phyloP scores from a whole-genome alignment of 495 filamentous ascomycete genomes.

The Aspergillus steynii region DNA sequence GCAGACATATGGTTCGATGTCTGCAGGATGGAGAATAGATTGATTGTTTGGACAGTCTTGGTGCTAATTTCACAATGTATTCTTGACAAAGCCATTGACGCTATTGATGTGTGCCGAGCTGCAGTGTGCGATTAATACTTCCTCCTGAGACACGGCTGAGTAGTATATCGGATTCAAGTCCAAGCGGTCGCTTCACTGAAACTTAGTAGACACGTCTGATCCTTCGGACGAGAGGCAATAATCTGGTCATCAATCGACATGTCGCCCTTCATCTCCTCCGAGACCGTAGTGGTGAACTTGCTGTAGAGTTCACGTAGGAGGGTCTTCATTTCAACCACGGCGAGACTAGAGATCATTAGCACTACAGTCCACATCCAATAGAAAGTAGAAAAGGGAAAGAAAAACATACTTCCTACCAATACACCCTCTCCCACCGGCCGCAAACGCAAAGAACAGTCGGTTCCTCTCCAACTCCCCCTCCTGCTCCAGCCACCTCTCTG shows the following conservation, averaged over 20 bases:
- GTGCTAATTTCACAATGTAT: too few species aligned
- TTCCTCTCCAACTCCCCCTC: constrained; percentile 42
- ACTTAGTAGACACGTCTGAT: constrained; percentile 53
- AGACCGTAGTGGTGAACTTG: constrained; percentile 52
- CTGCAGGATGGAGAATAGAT: too few species aligned
- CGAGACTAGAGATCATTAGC: constrained; percentile 50
- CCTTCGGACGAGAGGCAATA: constrained; percentile 57
- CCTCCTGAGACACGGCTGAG: too few species aligned
- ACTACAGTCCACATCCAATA: too few species aligned
- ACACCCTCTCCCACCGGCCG: constrained; percentile 42
- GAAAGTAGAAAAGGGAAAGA: constrained; percentile 34
- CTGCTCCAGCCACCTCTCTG: constrained; percentile 63
- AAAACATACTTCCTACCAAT: constrained; percentile 47
- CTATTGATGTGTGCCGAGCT: too few species aligned
- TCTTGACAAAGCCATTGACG: too few species aligned
- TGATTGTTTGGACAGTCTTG: too few species aligned
- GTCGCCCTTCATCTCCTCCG: constrained; percentile 48
- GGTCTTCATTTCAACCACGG: constrained; percentile 66
- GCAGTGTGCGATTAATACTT: too few species aligned
- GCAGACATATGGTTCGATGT: too few species aligned
- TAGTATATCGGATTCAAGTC: too few species aligned
- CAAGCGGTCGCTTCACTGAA: constrained; percentile 19
- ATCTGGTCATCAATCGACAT: constrained; percentile 62
- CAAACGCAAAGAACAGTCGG: constrained; percentile 48
- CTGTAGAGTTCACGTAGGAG: constrained; percentile 60